Evolutionary conservation across 306 rosid genomes (phyloP), one percentile per base, ranked within the genome.

Genomic region (cucumber (Cucumis sativus)): DNA sequence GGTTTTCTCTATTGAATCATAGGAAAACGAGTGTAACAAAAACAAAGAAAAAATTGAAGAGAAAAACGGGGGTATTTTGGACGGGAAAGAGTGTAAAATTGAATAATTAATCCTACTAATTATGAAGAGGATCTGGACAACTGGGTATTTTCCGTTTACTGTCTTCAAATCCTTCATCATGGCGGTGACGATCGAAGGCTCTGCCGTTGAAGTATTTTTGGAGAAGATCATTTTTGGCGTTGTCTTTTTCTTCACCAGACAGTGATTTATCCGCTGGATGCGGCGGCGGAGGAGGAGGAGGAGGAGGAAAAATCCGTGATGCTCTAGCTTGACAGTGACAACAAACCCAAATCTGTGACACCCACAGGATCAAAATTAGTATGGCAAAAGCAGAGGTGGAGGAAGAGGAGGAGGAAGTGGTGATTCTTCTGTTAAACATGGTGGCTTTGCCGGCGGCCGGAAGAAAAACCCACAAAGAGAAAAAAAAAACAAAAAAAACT

Each of bases 51-150:
- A 82, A 75, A 77, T 51, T 79, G 74, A n/a, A 68, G 89, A 87
- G 91, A 94, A 90, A 92, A 92, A 88, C 93, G 96, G 14, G 87
- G 93, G 89, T 90, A 89, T 90, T 90, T 84, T 88, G 95, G 96
- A 79, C 74, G 74, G 68, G 81, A 75, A 54, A 60, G 16, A n/a
- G 73, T 80, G 55, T 54, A 59, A 77, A 80, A 82, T 57, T 69
- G 71, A 72, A 83, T 83, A 74, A 83, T 81, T 80, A 75, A 84
- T 40, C 70, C 56, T 62, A 75, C 88, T 86, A 87, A 91, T 95
- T 95, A 85, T 95, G 98, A 80, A 95, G 97, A 88, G 96, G 95
- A 95, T 95, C 98, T 81, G 98, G 98, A 85, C 97, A 95, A 66
- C 92, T 95, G 80, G 98, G 97, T 17, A 95, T 91, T 82, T 77